Evolutionary conservation across 768 basidiomycete species (phyloP).

Genomic region (Mycena rebaudengoi): DNA sequence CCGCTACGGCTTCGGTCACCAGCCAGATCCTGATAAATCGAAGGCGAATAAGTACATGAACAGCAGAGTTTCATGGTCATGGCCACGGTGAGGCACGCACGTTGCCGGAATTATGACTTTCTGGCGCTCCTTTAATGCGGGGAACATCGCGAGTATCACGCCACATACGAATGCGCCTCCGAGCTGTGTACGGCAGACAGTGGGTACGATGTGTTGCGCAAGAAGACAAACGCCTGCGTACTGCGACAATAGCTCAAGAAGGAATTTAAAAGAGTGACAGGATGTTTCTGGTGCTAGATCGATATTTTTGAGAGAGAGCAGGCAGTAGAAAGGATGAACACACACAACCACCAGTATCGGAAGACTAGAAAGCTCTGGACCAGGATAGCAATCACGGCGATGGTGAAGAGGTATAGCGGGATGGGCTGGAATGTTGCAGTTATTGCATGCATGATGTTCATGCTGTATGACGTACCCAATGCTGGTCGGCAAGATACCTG

Average conservation of each 20-base stretch:
- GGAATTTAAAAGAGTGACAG: conserved; percentile 1
- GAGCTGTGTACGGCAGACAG: conserved; percentile 2
- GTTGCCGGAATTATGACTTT: conserved; percentile 8
- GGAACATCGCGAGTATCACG: conserved; percentile 4
- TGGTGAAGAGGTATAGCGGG: conserved; percentile 9
- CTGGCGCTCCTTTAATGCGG: conserved; percentile 3
- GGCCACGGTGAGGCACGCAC: conserved; percentile 9
- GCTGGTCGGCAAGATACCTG: conserved; percentile 1
- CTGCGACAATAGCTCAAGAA: conserved; percentile 7
- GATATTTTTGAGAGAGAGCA: background rate
- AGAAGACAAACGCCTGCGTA: conserved; percentile 2
- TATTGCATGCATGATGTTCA: background rate
- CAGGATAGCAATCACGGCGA: conserved; percentile 9
- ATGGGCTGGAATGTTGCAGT: conserved; percentile 12
- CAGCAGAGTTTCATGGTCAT: conserved; percentile 4
- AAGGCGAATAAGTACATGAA: conserved; percentile 1
- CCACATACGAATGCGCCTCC: conserved; percentile 7
- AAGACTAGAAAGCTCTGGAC: conserved; percentile 17
- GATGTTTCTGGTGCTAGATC: conserved; percentile 15
- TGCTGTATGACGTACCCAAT: conserved; percentile 7
- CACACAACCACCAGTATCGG: conserved; percentile 14
- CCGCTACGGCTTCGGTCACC: conserved; percentile 1
- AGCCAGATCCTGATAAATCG: conserved; percentile 10
- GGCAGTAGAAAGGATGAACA: background rate
- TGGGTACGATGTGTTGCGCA: conserved; percentile 1